Evolutionary conservation across 192 early-diverging fungal species (phyloP), one percentile per base, ranked within the genome.

Genomic region (Umbelopsis ramanniana): DNA sequence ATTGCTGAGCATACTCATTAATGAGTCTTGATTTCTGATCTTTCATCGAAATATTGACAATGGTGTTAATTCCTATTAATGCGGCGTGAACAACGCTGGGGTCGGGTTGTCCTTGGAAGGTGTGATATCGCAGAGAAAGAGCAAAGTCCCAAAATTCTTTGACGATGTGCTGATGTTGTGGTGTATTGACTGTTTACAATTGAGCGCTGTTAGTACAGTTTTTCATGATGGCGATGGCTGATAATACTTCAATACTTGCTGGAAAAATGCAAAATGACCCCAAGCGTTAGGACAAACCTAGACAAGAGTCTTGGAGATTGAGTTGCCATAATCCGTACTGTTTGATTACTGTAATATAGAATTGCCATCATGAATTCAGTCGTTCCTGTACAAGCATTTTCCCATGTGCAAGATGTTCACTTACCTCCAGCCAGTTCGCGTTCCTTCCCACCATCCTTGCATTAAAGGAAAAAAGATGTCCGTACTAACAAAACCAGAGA

Each of bases 31-130:
- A 23, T 17, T 72, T 37, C 45, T 72, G 72, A 0, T 70, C 21
- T 54, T 52, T 46, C 52, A 63, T 69, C 15, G 68, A 69, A 15
- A 68, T 70, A 72, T 73, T 73, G 19, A 73, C 17, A 43, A 73
- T 72, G 3, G 47, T 72, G 17, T 68, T 43, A 7, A 66, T 52
- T 40, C 74, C 74, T 22, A 70, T 21, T 40, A 68, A 33, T 54
- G 52, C 52, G 26, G 66, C 72, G 38, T 40, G 46, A 23, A 52
- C 47, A 40, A 74, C 47, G 29, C 19, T 67, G 19, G 69, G 37
- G 3, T 46, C 40, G n/a, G 45, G 68, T 26, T 33, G 47, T 40
- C 47, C 57, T n/a, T 67, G 47, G 38, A 52, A 53, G 46, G 52
- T 66, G 2, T 52, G 46, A 45, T 68, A 68, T 67, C 72, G 46